A percentile compares a stretch with the other conserved stretches of the same genome.
phyloP scores from a whole-genome alignment of 2,329 filamentous ascomycete genomes.

The Aspergillus thermomutatus region DNA sequence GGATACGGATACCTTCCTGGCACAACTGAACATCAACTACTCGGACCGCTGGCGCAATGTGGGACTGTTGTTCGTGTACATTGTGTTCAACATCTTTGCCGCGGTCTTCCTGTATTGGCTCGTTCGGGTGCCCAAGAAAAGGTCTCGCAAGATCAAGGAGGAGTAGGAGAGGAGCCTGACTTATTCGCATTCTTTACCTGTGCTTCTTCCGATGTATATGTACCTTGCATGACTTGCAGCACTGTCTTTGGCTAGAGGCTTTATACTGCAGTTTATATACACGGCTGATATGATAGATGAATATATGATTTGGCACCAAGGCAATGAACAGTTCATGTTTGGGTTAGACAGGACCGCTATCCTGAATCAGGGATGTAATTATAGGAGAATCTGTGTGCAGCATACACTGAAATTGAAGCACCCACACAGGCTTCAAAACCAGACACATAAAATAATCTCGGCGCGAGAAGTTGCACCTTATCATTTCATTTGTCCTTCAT shows the following conservation, averaged over 20 bases:
- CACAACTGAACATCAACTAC: slow-evolving; percentile 43
- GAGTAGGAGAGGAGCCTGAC: slow-evolving; percentile 7
- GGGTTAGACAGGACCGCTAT: too few relatives aligned
- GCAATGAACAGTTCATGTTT: too few relatives aligned
- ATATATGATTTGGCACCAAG: not conserved
- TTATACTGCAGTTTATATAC: not conserved
- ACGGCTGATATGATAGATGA: not conserved
- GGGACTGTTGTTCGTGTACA: slow-evolving; percentile 52
- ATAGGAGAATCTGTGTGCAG: too few relatives aligned
- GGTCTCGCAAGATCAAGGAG: slow-evolving; percentile 41
- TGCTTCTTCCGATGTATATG: not conserved
- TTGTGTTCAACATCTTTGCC: slow-evolving; percentile 50
- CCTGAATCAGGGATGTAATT: too few relatives aligned
- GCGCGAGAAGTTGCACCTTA: too few relatives aligned
- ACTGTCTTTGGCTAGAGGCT: not conserved
- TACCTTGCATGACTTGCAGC: not conserved
- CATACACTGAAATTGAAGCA: too few relatives aligned
- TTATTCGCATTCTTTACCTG: not conserved
- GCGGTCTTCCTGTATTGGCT: slow-evolving; percentile 55
- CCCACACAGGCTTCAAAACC: too few relatives aligned
- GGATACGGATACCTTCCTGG: slow-evolving; percentile 52
- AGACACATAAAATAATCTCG: too few relatives aligned
- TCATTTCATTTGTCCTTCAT: too few relatives aligned
- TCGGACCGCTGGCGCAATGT: slow-evolving; percentile 52
- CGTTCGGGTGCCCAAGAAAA: slow-evolving; percentile 49